Evolutionary conservation across 345 rosid genomes (phyloP).

Genomic region (Populus simonii): DNA sequence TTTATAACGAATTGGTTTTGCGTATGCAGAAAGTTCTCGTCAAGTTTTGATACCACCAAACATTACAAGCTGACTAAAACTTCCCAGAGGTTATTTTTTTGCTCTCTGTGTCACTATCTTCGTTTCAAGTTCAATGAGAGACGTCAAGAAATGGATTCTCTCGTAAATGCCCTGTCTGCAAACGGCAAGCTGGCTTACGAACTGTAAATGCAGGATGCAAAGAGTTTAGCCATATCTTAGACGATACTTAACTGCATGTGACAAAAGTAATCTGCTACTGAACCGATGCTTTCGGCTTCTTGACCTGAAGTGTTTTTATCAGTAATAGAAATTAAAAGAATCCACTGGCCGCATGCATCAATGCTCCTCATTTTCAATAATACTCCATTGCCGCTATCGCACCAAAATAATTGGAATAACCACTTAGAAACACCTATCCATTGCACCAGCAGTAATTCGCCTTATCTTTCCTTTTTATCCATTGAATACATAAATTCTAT

Average conservation of each 20-base stretch:
- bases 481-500: too few species aligned
- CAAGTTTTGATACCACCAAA: too few species aligned
- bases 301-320: too few species aligned
- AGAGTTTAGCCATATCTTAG: neutral
- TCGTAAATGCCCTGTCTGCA: too few species aligned
- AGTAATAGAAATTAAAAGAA: neutral
- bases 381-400: neutral
- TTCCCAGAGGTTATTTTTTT: too few species aligned
- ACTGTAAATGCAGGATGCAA: neutral
- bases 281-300: conserved; percentile 9
- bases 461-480: too few species aligned
- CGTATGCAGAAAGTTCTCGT: neutral
- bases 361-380: neutral
- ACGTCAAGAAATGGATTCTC: too few species aligned
- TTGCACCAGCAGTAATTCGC: too few species aligned
- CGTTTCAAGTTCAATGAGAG: neutral
- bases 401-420: too few species aligned
- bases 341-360: neutral
- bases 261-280: neutral
- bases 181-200: neutral
- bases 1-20: conserved; percentile 3
- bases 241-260: neutral
- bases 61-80: too few species aligned
- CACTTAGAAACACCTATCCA: too few species aligned
- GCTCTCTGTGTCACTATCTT: too few species aligned